These are phyloP conservation scores for Macrolepiota fuliginosa DNA, from an alignment of 768 basidiomycete species.

Conservation along the genomic window DNA sequence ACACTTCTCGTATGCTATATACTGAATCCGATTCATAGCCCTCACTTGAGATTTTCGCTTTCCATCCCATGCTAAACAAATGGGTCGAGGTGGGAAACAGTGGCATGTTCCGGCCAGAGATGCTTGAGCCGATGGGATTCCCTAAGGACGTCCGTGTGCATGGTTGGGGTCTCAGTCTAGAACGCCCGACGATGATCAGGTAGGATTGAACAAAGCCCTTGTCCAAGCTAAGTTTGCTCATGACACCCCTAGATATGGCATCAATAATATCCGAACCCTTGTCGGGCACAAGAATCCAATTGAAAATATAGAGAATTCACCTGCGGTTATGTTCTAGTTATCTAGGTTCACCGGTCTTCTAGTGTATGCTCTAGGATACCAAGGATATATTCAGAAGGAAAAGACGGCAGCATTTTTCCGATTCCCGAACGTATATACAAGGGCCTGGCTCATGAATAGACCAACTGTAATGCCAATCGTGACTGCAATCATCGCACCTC, in stretches of 20 bases:
- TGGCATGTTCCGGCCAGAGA: conserved; percentile 99
- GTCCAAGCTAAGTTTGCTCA: neutral
- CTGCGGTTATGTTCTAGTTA: conserved; percentile 86
- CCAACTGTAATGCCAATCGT: conserved; percentile 90
- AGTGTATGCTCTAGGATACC: neutral
- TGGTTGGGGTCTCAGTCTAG: conserved; percentile 94
- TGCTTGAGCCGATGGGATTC: conserved; percentile 99
- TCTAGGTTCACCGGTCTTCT: neutral
- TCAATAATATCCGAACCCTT: conserved; percentile 94
- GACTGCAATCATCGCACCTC: conserved; percentile 57
- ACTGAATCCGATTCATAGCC: conserved; percentile 47
- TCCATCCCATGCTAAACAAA: conserved; percentile 88
- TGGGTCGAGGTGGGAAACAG: conserved; percentile 99
- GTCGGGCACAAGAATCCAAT: conserved; percentile 97
- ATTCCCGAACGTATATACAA: conserved; percentile 84
- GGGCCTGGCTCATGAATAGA: conserved; percentile 73
- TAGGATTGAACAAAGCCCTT: conserved; percentile 31
- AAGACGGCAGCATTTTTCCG: conserved; percentile 85
- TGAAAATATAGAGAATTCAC: conserved; percentile 83
- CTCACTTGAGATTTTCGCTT: conserved; percentile 97
- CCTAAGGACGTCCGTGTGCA: conserved; percentile 95
- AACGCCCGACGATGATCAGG: conserved; percentile 99
- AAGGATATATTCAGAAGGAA: conserved; percentile 53
- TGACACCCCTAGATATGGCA: conserved; percentile 70
- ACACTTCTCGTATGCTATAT: neutral